Percentiles rank a stretch among this genome's conserved stretches.
Evolutionary conservation across 805 yeast species (phyloP).

Genomic region (Wickerhamomyces chambardii): DNA sequence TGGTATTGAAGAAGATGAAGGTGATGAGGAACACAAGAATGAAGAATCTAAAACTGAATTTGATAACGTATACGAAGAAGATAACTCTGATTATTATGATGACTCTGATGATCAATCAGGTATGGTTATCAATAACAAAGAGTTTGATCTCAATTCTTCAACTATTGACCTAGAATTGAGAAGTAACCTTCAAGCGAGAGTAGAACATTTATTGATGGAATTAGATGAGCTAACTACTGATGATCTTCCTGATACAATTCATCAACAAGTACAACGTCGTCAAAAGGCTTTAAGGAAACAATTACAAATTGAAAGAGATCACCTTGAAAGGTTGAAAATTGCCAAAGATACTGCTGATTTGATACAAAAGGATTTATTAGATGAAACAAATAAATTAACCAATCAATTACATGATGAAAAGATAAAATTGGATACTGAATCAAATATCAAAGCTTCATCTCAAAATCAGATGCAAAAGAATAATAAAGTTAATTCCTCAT

Average conservation of each 20-base stretch:
- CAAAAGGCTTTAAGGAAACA: background rate
- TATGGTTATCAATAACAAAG: constrained; percentile 1
- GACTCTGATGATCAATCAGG: constrained; percentile 15
- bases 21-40: no score
- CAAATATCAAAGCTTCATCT: no score
- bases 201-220: background rate
- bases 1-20: constrained; percentile 19
- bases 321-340: no score
- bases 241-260: background rate
- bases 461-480: constrained; percentile 6
- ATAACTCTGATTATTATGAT: constrained; percentile 7
- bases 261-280: background rate
- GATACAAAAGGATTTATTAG: background rate
- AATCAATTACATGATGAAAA: constrained; percentile 8
- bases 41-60: no score
- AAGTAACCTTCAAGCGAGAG: background rate
- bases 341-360: background rate
- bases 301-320: background rate
- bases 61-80: constrained; percentile 18
- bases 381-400: constrained; percentile 7
- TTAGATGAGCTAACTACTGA: background rate
- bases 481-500: background rate
- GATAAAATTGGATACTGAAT: constrained; percentile 5
- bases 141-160: background rate
- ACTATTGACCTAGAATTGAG: background rate